phyloP scores from a whole-genome alignment of 495 filamentous ascomycete genomes.

The Penicillium egyptiacum region DNA sequence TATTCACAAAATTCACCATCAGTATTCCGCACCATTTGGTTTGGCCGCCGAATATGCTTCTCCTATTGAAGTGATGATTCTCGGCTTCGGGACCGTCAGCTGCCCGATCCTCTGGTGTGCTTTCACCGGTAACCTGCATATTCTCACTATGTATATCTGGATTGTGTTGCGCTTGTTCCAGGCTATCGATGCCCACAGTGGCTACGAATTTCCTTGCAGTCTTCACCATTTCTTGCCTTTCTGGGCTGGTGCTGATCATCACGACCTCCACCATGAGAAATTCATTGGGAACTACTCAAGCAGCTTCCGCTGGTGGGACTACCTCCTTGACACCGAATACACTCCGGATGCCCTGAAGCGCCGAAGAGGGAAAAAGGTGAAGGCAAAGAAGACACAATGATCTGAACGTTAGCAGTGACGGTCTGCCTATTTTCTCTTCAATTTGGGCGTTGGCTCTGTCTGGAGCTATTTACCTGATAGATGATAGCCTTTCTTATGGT shows the following conservation, averaged over 20 bases:
- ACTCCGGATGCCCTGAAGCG: constrained; percentile 82
- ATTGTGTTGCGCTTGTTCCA: constrained; percentile 92
- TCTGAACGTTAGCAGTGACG: constrained; percentile 11
- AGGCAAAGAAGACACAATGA: constrained; percentile 28
- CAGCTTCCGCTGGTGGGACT: constrained; percentile 99
- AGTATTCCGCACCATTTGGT: constrained; percentile 95
- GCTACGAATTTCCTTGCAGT: constrained; percentile 97
- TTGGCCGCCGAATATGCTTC: constrained; percentile 97
- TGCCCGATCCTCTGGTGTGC: constrained; percentile 83
- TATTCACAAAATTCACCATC: constrained; percentile 98
- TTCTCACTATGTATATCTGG: constrained; percentile 97
- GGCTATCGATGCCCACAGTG: constrained; percentile 94
- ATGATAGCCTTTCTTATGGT: constrained; percentile 20
- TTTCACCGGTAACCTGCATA: constrained; percentile 81
- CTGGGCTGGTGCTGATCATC: constrained; percentile 97
- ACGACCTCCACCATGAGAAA: constrained; percentile 93
- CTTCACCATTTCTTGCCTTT: constrained; percentile 94
- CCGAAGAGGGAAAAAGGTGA: constrained; percentile 74
- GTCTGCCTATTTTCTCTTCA: constrained; percentile 20
- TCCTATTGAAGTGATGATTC: constrained; percentile 94
- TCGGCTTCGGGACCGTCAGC: constrained; percentile 86
- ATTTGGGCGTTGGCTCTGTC: constrained; percentile 16
- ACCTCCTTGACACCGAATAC: constrained; percentile 87
- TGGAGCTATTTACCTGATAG: constrained; percentile 16
- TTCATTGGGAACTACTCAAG: constrained; percentile 98